phyloP scores from a whole-genome alignment of 75 land plant species.

The Pseudotsuga menziesii region DNA sequence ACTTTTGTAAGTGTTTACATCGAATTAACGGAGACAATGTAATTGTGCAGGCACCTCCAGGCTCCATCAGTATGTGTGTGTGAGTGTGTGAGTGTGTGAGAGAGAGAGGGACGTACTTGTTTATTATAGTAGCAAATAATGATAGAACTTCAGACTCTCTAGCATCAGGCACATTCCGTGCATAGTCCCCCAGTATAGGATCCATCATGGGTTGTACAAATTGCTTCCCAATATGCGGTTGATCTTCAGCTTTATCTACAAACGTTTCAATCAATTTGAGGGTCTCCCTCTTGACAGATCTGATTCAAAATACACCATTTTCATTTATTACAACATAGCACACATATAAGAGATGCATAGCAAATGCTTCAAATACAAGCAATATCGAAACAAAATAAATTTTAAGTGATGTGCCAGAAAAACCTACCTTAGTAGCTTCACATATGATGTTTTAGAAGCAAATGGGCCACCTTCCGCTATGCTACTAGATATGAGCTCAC shows the following conservation, averaged over 20 bases:
- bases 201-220: constrained; percentile 99
- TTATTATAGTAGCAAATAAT: constrained; percentile 95
- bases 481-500: constrained; percentile 94
- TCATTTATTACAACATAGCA: background rate
- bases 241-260: constrained; percentile 95
- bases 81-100: too few relatives aligned
- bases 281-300: constrained; percentile 96
- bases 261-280: constrained; percentile 96
- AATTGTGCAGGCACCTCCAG: too few relatives aligned
- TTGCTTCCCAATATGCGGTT: constrained; percentile 84
- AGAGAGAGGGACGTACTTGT: constrained; percentile 66
- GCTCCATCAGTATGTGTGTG: too few relatives aligned
- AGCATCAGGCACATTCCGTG: constrained; percentile 95
- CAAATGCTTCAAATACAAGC: background rate
- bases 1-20: too few relatives aligned
- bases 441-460: constrained; percentile 91
- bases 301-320: constrained; percentile 17
- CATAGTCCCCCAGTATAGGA: constrained; percentile 94
- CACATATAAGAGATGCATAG: background rate
- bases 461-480: constrained; percentile 95
- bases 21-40: too few relatives aligned
- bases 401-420: background rate
- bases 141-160: constrained; percentile 97
- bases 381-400: background rate
- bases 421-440: constrained; percentile 79